phyloP scores from a whole-genome alignment of 2,329 filamentous ascomycete species.

The Xylaria sp. region DNA sequence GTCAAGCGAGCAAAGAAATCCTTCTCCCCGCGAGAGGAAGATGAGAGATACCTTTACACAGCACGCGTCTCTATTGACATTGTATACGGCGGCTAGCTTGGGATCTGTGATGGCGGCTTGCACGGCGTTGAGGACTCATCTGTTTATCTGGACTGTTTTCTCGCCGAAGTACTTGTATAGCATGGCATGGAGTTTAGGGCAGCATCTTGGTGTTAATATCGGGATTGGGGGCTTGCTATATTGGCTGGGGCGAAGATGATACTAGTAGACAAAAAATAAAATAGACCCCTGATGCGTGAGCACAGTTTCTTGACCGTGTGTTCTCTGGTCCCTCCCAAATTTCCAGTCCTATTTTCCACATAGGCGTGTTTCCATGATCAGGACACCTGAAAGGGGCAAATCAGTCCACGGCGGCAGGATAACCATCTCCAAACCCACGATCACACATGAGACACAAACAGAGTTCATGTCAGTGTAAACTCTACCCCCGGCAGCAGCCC shows the following conservation, averaged over 20 bases:
- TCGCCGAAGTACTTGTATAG: conserved; percentile 95
- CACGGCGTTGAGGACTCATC: conserved; percentile 79
- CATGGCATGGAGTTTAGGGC: conserved; percentile 83
- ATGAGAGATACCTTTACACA: conserved; percentile 44
- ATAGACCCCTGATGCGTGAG: neutral
- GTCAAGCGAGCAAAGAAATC: conserved; percentile 36
- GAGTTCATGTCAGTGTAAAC: too few relatives aligned
- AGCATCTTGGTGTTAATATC: conserved; percentile 78
- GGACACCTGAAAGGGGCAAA: too few relatives aligned
- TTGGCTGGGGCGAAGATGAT: conserved; percentile 50
- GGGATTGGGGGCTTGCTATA: conserved; percentile 64
- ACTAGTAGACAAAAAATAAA: neutral
- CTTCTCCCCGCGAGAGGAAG: conserved; percentile 23
- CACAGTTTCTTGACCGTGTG: neutral
- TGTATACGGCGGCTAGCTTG: conserved; percentile 70
- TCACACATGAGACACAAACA: too few relatives aligned
- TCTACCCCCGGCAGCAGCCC: too few relatives aligned
- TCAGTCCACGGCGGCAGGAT: too few relatives aligned
- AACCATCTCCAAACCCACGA: too few relatives aligned
- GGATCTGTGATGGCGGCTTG: conserved; percentile 87
- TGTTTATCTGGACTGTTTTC: conserved; percentile 99
- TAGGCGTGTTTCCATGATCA: neutral
- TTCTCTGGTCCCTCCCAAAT: neutral
- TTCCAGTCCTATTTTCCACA: too few relatives aligned
- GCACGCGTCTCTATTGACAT: conserved; percentile 70